phyloP scores from a whole-genome alignment of 169 alveolate genomes.

The Plasmodium adleri region DNA sequence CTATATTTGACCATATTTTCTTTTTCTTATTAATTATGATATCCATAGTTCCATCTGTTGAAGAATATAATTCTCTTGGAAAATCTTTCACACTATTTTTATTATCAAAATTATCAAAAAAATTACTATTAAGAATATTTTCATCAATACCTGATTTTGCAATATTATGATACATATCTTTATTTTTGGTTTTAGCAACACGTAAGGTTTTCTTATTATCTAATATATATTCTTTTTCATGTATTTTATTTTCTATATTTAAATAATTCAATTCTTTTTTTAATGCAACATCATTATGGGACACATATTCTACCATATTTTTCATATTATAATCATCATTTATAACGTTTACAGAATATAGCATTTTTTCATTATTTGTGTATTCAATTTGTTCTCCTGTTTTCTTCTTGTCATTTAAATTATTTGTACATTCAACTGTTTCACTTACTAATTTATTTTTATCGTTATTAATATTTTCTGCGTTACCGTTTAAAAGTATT shows the following conservation, averaged over 20 bases:
- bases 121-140: constrained; percentile 29
- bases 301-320: not conserved
- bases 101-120: constrained; percentile 16
- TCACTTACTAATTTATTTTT: not conserved
- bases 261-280: not conserved
- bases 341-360: not conserved
- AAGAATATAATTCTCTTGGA: constrained; percentile 29
- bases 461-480: constrained; percentile 10
- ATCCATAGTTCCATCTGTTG: constrained; percentile 39
- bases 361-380: not conserved
- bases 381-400: not conserved
- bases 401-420: not conserved
- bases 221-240: constrained; percentile 12
- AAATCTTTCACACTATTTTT: constrained; percentile 29
- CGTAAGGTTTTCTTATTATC: not conserved
- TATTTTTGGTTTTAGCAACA: not conserved
- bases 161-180: constrained; percentile 21
- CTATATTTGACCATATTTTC: constrained; percentile 50
- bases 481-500: constrained; percentile 7
- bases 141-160: constrained; percentile 43
- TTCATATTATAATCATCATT: not conserved
- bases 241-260: not conserved
- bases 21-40: constrained; percentile 23
- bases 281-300: not conserved
- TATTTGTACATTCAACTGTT: not conserved